Evolutionary conservation across 352 stramenopile species (phyloP), one percentile per base, ranked within the genome.

Genomic region (Globisporangium cylindrosporum): DNA sequence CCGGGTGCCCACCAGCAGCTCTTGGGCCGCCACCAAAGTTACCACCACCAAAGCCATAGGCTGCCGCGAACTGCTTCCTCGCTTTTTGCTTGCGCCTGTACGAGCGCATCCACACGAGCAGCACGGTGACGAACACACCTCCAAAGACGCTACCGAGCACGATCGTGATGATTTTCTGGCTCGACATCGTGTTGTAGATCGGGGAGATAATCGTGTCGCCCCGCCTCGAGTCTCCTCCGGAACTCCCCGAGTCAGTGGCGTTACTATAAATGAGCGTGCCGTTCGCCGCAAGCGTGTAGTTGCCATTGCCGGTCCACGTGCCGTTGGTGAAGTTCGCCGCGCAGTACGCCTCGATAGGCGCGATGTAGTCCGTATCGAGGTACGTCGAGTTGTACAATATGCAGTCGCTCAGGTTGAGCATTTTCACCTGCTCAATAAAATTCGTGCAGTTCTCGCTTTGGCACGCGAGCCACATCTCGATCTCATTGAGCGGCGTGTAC

Each of bases 91-190:
- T 51, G 55, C 46, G 15, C 24, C 49, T 29, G 15, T 68, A 24
- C 9, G 60, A 66, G 5, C 43, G 48, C 9, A 66, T 12, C 60
- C 60, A 66, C 14, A 66, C 60, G 29, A 66, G n/a, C 20, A 48
- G 9, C 27, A 59, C 27, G 10, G 60, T 66, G 27, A 66, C 46
- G 10, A 66, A 14, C 6, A 51, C 32, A 12, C 60, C 60, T 7
- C 46, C 60, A n/a, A 12, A 12, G 29, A 66, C 60, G 60, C 60
- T 66, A 4, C 60, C 46, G 10, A 66, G 6, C 1, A 66, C 60
- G 27, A 66, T 48, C 27, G 54, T 18, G 29, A 59, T 24, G 48
- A 66, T 66, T 6, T 48, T 48, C 4, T 46, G 7, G 2, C 46
- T 66, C 8, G 27, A 59, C 10, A 66, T 14, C 20, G 48, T 51